phyloP scores from a whole-genome alignment of 202 grass and related monocot genomes.

The Schoenoplectus triqueter region DNA sequence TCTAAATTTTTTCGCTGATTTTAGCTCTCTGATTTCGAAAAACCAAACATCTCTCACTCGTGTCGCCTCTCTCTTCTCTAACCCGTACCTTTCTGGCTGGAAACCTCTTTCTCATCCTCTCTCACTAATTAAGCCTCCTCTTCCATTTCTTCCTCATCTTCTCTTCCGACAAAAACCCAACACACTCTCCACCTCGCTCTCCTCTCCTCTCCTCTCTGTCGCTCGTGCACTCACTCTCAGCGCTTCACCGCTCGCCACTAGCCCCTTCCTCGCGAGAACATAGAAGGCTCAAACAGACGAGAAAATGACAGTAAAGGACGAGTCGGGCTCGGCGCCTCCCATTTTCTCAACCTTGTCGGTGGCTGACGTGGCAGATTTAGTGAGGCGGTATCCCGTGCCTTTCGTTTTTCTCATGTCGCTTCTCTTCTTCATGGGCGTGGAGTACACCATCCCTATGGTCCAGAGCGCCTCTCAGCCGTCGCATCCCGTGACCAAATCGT shows the following conservation, averaged over 20 bases:
- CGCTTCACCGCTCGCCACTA: neutral
- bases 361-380: constrained; percentile 33
- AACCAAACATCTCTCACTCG: too few species aligned
- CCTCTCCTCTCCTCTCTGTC: too few species aligned
- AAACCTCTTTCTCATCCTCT: too few species aligned
- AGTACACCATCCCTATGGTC: constrained; percentile 91
- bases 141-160: too few species aligned
- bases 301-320: constrained; percentile 3
- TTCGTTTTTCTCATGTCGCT: constrained; percentile 59
- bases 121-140: too few species aligned
- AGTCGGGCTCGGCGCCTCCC: neutral
- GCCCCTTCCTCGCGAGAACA: neutral
- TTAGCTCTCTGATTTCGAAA: too few species aligned
- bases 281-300: neutral
- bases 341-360: constrained; percentile 38
- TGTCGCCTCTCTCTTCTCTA: too few species aligned
- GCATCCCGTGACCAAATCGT: constrained; percentile 57
- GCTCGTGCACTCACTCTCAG: too few species aligned
- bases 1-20: too few species aligned
- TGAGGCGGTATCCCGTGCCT: constrained; percentile 52
- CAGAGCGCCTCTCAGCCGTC: constrained; percentile 54
- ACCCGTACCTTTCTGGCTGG: too few species aligned
- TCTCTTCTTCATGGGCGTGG: constrained; percentile 84
- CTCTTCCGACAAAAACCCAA: too few species aligned
- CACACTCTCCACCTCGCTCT: too few species aligned